These are phyloP conservation scores for Plantago lanceolata DNA, from an alignment of 305 asterid species.

Conservation along the genomic window DNA sequence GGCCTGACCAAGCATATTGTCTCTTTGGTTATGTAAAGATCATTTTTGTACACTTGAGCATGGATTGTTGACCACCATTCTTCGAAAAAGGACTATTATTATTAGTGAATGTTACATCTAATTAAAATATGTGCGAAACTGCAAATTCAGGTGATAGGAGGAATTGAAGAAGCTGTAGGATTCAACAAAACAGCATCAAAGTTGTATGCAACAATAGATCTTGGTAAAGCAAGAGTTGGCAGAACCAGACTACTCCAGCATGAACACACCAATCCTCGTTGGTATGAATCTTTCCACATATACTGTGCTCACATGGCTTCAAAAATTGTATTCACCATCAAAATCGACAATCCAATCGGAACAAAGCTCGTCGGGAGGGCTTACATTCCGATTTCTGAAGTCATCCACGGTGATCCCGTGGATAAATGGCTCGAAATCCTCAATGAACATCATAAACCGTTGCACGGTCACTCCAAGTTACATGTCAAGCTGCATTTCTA, in stretches of 20 bases:
- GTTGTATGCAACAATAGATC: conserved; percentile 41
- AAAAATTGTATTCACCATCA: conserved; percentile 27
- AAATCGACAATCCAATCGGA: conserved; percentile 31
- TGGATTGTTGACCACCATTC: too few species aligned
- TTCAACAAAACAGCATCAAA: conserved; percentile 35
- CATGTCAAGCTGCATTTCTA: conserved; percentile 28
- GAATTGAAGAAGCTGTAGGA: conserved; percentile 33
- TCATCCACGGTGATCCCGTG: conserved; percentile 18
- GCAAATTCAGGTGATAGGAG: conserved; percentile 31
- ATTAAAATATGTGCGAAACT: background rate
- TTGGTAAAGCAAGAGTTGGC: conserved; percentile 36
- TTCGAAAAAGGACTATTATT: too few species aligned
- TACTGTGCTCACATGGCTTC: conserved; percentile 36
- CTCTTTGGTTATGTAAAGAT: too few species aligned
- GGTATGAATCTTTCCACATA: conserved; percentile 36
- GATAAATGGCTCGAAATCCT: conserved; percentile 27
- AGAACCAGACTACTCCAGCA: conserved; percentile 25
- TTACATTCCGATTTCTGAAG: conserved; percentile 18
- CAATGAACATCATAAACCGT: conserved; percentile 15
- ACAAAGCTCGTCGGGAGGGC: conserved; percentile 24
- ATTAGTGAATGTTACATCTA: too few species aligned
- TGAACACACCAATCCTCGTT: conserved; percentile 24
- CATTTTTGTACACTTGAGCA: too few species aligned
- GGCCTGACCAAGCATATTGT: too few species aligned
- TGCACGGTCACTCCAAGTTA: conserved; percentile 24